Evolutionary conservation across 2,329 filamentous ascomycete genomes (phyloP), one percentile per base, ranked within the genome.

Genomic region (Aspergillus sp.): DNA sequence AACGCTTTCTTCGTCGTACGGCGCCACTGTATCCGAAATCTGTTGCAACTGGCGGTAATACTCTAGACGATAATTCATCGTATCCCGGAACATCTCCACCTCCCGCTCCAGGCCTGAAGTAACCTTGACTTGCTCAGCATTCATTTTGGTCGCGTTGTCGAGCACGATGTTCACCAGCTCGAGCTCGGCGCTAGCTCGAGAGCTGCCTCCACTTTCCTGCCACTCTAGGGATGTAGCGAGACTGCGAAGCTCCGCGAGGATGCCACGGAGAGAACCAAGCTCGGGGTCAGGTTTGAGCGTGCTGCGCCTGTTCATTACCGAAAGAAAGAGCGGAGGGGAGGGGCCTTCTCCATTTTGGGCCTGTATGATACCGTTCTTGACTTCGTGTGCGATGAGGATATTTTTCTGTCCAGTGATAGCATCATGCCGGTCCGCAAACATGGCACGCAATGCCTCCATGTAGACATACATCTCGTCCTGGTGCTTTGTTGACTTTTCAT

Each of bases 381-480:
- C 79, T 60, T 96, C 90, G 56, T 89, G 78, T 43, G 81, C 79
- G 30, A 89, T 78, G 3, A 94, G 79, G 30, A 78, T 73, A 54
- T 93, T 94, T n/a, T 74, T 75, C 49, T 88, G 77, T 0, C 91
- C 91, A 1, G 84, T 85, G 10, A 96, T 74, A 29, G 82, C 80
- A 52, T 85, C 81, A 52, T 85, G 81, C 8, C 91, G 82, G 66
- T 97, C 90, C 5, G 87, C 83, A 47, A 93, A 78, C 42, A 85
- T 75, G 0, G 85, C 81, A 49, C 88, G 79, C 29, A 96, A 73
- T 6, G 80, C 82, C 61, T 89, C 82, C 48, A 94, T 85, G 59
- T 94, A 94, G 5, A 86, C 86, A 66, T 91, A 87, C 38, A 96
- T 79, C 61, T 94, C 82, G 51, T 96, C 91, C 67, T 97, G 91